These are phyloP conservation scores for Pezicula radicicola DNA, from an alignment of 2,329 filamentous ascomycete genomes.

Conservation along the genomic window DNA sequence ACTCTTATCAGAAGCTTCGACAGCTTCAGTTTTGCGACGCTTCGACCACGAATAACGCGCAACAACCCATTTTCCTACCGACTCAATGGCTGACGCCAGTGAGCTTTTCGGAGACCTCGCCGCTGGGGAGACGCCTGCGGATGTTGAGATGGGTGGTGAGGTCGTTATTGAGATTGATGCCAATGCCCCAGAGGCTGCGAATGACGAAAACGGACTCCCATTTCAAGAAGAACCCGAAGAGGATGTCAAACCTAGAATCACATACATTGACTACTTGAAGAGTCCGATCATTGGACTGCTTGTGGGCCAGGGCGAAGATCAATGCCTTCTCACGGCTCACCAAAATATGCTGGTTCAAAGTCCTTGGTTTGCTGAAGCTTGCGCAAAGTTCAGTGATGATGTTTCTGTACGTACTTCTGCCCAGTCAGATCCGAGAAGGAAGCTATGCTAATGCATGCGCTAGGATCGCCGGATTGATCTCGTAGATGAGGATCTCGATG, in stretches of 20 bases:
- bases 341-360: constrained; percentile 73
- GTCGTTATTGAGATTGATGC: constrained; percentile 23
- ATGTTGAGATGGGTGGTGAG: constrained; percentile 25
- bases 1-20: neutral
- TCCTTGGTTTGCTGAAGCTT: constrained; percentile 67
- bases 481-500: constrained; percentile 63
- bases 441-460: neutral
- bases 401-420: constrained; percentile 48
- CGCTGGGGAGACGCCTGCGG: constrained; percentile 10
- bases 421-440: neutral
- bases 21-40: neutral
- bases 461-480: constrained; percentile 68
- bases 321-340: constrained; percentile 72
- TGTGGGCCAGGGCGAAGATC: constrained; percentile 57
- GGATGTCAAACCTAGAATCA: constrained; percentile 17
- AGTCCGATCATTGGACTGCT: constrained; percentile 68
- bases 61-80: neutral
- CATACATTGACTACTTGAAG: constrained; percentile 58
- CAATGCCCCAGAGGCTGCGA: neutral
- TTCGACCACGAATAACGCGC: neutral
- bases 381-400: constrained; percentile 58
- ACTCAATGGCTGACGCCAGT: constrained; percentile 18
- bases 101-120: constrained; percentile 12
- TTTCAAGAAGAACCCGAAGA: constrained; percentile 19
- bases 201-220: constrained; percentile 13